Evolutionary conservation across 345 rosid species (phyloP).

Genomic region (Orychophragmus violaceus): DNA sequence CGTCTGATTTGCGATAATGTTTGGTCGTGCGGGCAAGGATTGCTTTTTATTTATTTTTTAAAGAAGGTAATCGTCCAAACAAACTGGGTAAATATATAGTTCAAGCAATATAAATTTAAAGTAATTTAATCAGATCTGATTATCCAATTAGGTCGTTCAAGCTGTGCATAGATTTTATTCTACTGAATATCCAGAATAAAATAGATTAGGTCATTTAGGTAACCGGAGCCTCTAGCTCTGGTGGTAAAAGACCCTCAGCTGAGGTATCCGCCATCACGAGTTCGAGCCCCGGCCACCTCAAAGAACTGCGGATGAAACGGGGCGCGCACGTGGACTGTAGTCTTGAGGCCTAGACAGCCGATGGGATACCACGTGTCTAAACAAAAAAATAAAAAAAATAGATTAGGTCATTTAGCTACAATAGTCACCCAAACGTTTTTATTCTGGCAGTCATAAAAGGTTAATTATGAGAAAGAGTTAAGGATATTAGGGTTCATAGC

Average conservation of each 20-base stretch:
- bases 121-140: conserved; percentile 20
- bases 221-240: too few relatives aligned
- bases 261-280: too few relatives aligned
- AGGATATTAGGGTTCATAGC: not conserved
- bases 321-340: too few relatives aligned
- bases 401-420: conserved; percentile 4
- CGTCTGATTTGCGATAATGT: conserved; percentile 18
- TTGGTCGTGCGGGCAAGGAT: conserved; percentile 38
- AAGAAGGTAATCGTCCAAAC: not conserved
- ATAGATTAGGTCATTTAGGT: too few relatives aligned
- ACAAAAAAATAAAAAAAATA: too few relatives aligned
- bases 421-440: not conserved
- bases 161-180: conserved; percentile 28
- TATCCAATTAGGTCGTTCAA: conserved; percentile 16
- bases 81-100: conserved; percentile 11
- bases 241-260: too few relatives aligned
- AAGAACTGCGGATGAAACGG: too few relatives aligned
- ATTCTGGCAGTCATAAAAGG: conserved; percentile 1
- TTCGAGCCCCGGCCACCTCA: too few relatives aligned
- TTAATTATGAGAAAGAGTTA: not conserved
- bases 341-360: too few relatives aligned
- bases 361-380: too few relatives aligned
- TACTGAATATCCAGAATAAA: conserved; percentile 11
- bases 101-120: conserved; percentile 11
- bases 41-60: not conserved